Base-by-base conservation (phyloP, 345 rosid species). In the Rhodamnia rubescens region DNA sequence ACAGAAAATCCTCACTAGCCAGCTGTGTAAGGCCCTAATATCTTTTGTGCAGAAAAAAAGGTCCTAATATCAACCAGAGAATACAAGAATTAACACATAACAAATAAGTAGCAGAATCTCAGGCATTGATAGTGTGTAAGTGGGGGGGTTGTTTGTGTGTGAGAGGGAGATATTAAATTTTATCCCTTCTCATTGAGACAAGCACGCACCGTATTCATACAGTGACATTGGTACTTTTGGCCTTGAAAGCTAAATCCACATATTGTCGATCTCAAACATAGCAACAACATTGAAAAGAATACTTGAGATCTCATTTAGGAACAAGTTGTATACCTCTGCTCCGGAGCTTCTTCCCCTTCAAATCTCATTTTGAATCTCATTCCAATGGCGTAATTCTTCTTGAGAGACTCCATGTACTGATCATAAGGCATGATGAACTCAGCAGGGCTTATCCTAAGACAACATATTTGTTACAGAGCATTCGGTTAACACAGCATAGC, bases 311-410 rank as follows among this genome's bases (percentile, higher is more conserved):
- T 81, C 83, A 51, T 82, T 82, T n/a, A 53, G 58, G 27, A 52
- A 82, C 36, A 11, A 83, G 47, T n/a, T 83, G 18, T 42, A 49
- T 90, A 93, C 98, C 97, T 94, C 89, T 93, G 98, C 81, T 96
- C 98, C 1, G 96, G 98, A 86, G 98, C 93, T 87, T 96, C 98
- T 87, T 96, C 98, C 2, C 97, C 98, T 91, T 95, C 98, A 84
- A 96, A 96, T 85, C 92, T 92, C 98, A 96, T 96, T 90, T 95
- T 95, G 85, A 95, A 96, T 86, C 98, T 90, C 98, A 95, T 92
- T n/a, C 98, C 98, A 81, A 93, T 91, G 0, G 94, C 85, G 87
- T 93, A 94, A 84, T 91, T 94, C 84, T 86, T 92, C 90, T 94
- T 94, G 27, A 93, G 87, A 49, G 95, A 93, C 64, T 95, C 98